These are phyloP conservation scores for Drechslera avenae DNA, from an alignment of 2,329 filamentous ascomycete genomes.

Conservation along the genomic window DNA sequence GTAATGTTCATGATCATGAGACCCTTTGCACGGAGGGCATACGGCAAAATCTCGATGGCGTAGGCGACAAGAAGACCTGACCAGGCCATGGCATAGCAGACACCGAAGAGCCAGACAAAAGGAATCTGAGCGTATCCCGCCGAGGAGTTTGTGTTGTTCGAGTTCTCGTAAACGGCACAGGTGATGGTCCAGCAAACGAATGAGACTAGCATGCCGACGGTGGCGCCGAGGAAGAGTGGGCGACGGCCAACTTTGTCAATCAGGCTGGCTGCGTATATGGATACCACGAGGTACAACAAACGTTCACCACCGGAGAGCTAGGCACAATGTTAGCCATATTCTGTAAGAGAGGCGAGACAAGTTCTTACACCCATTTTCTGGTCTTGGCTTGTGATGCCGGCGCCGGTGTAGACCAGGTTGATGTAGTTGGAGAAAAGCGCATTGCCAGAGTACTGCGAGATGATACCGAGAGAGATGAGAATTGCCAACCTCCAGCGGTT, in stretches of 20 bases:
- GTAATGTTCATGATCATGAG: conserved; percentile 65
- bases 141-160: conserved; percentile 39
- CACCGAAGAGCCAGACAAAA: conserved; percentile 57
- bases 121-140: conserved; percentile 55
- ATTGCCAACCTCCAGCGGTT: conserved; percentile 69
- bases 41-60: conserved; percentile 57
- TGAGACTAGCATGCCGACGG: conserved; percentile 41
- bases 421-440: conserved; percentile 71
- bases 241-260: conserved; percentile 63
- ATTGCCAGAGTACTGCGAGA: conserved; percentile 72
- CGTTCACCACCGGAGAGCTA: conserved; percentile 57
- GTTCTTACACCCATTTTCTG: conserved; percentile 49
- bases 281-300: conserved; percentile 62
- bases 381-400: conserved; percentile 60
- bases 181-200: conserved; percentile 49
- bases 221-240: conserved; percentile 58
- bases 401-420: conserved; percentile 64
- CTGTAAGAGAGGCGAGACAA: neutral
- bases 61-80: conserved; percentile 63
- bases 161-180: conserved; percentile 31
- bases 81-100: conserved; percentile 63
- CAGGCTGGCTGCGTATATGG: conserved; percentile 60
- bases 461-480: conserved; percentile 66
- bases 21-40: conserved; percentile 56
- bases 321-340: conserved; percentile 3